A percentile compares a stretch with the other conserved stretches of the same genome.
Evolutionary conservation across 2,329 filamentous ascomycete species (phyloP).

Genomic region (Plectosphaerella sp.): DNA sequence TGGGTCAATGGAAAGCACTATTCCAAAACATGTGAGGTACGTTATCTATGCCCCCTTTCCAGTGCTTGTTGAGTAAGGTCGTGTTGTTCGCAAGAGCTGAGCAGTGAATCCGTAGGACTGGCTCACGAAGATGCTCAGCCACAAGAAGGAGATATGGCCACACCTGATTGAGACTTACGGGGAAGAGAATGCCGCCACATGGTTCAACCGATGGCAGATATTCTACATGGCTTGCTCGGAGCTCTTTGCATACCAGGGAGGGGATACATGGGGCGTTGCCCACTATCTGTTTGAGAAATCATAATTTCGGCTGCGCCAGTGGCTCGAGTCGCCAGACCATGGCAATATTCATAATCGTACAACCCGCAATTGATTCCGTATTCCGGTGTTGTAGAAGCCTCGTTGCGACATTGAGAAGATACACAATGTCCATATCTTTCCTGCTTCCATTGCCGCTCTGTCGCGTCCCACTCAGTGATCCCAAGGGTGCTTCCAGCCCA

Average conservation of each 20-base stretch:
- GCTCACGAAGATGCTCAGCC: conserved; percentile 55
- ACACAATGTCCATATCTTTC: too few relatives aligned
- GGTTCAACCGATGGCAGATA: conserved; percentile 69
- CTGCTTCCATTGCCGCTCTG: background rate
- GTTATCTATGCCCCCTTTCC: conserved; percentile 5
- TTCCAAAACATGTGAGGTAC: conserved; percentile 63
- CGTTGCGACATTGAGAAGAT: too few relatives aligned
- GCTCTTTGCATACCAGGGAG: conserved; percentile 60
- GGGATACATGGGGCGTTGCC: conserved; percentile 64
- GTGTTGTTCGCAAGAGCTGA: too few relatives aligned
- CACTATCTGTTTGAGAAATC: conserved; percentile 65
- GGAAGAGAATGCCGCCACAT: conserved; percentile 51
- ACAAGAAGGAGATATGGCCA: conserved; percentile 59
- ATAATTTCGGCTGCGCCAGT: too few relatives aligned
- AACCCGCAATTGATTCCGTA: too few relatives aligned
- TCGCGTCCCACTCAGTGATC: conserved; percentile 63
- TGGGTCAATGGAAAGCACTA: conserved; percentile 68
- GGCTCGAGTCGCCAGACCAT: too few relatives aligned
- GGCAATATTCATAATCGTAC: too few relatives aligned
- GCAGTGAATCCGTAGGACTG: conserved; percentile 41
- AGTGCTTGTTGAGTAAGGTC: background rate
- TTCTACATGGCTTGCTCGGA: conserved; percentile 70
- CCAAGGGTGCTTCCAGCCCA: conserved; percentile 97
- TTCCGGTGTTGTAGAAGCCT: too few relatives aligned
- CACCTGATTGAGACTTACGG: conserved; percentile 63